Evolutionary conservation across 331 rosid genomes (phyloP).

Genomic region (Acacia concinna): DNA sequence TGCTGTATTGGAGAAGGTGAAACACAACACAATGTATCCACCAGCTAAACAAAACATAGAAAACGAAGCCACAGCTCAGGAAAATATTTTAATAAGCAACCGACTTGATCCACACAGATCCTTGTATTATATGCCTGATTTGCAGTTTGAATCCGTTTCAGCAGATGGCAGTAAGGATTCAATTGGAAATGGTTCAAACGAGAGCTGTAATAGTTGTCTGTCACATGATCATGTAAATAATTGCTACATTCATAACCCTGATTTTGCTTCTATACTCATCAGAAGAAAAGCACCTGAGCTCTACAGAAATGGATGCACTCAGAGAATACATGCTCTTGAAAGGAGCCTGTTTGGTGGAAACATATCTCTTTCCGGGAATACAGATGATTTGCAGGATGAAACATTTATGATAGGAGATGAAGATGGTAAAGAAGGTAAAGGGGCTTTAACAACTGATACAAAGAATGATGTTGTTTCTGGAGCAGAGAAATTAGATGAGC

Average conservation of each 20-base stretch:
- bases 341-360: slow-evolving; percentile 45
- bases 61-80: slow-evolving; percentile 32
- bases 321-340: slow-evolving; percentile 58
- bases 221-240: slow-evolving; percentile 40
- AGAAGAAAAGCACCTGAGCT: slow-evolving; percentile 59
- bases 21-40: slow-evolving; percentile 34
- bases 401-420: slow-evolving; percentile 36
- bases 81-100: slow-evolving; percentile 32
- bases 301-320: slow-evolving; percentile 61
- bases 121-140: slow-evolving; percentile 31
- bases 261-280: slow-evolving; percentile 58
- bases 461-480: slow-evolving; percentile 37
- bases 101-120: slow-evolving; percentile 25
- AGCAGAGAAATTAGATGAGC: slow-evolving; percentile 39
- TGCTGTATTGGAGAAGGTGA: slow-evolving; percentile 46
- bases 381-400: slow-evolving; percentile 44
- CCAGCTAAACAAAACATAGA: slow-evolving; percentile 38
- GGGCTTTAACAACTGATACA: slow-evolving; percentile 25
- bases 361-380: slow-evolving; percentile 37
- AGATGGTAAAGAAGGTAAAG: slow-evolving; percentile 24
- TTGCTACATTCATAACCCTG: slow-evolving; percentile 51
- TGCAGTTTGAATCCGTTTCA: slow-evolving; percentile 35
- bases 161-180: slow-evolving; percentile 28
- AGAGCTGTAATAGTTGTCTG: slow-evolving; percentile 29
- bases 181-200: slow-evolving; percentile 36